Evolutionary conservation across 2,329 filamentous ascomycete genomes (phyloP).

Genomic region (Lasiodiplodia citricola): DNA sequence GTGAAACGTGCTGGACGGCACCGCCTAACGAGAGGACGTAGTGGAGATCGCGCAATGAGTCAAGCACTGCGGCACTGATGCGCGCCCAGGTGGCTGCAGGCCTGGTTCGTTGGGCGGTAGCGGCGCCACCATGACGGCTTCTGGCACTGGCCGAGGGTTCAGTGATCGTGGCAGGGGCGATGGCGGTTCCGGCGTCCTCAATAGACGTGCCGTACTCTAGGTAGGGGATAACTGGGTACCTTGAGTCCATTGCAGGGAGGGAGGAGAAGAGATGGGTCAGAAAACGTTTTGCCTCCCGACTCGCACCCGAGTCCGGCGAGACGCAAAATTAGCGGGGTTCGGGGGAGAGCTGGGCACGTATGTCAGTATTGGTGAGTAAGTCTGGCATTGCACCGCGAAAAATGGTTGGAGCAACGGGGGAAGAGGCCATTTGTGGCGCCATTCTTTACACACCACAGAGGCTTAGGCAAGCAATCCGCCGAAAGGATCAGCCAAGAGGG

Average conservation of each 20-base stretch:
- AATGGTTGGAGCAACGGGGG: background rate
- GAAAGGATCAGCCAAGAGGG: background rate
- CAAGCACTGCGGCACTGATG: constrained; percentile 21
- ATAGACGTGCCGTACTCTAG: background rate
- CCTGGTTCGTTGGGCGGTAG: background rate
- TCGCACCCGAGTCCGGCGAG: background rate
- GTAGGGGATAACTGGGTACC: background rate
- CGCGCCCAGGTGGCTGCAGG: constrained; percentile 5
- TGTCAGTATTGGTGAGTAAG: background rate
- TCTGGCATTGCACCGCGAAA: background rate
- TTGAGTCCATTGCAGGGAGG: constrained; percentile 9
- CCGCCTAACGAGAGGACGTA: constrained; percentile 8
- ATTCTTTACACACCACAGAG: background rate
- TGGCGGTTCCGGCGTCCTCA: background rate
- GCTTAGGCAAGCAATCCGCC: background rate
- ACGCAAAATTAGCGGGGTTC: background rate
- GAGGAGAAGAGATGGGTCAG: background rate
- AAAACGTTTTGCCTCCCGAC: background rate
- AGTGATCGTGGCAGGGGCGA: constrained; percentile 1
- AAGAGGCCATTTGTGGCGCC: background rate
- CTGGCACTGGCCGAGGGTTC: background rate
- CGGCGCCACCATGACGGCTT: background rate
- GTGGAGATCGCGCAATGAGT: constrained; percentile 21
- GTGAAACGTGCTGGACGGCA: constrained; percentile 8
- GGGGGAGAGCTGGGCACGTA: background rate